A percentile compares a stretch with the other conserved stretches of the same genome.
phyloP scores from a whole-genome alignment of 352 stramenopile species.

The Phytophthora pseudosyringae region DNA sequence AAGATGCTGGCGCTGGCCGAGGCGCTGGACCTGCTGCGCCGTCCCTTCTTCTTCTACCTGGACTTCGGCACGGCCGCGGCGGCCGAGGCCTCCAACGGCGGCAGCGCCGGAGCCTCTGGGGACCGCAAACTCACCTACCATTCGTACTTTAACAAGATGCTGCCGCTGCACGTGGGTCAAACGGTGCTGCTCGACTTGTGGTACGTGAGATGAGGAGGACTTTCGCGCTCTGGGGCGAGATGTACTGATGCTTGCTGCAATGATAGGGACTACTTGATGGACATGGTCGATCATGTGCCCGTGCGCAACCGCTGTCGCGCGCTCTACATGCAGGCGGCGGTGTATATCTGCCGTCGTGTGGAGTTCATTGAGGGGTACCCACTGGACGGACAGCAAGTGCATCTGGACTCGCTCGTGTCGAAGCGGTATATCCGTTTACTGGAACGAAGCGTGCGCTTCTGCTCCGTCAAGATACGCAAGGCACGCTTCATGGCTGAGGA shows the following conservation, averaged over 20 bases:
- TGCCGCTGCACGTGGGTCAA: constrained; percentile 72
- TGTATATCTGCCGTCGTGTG: constrained; percentile 77
- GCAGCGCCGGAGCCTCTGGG: constrained; percentile 31
- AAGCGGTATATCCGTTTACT: constrained; percentile 72
- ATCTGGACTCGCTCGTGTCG: constrained; percentile 56
- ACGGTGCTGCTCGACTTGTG: constrained; percentile 78
- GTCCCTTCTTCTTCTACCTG: constrained; percentile 79
- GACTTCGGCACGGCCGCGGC: constrained; percentile 57
- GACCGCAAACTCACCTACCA: constrained; percentile 61
- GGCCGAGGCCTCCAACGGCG: constrained; percentile 31
- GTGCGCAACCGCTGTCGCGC: constrained; percentile 72
- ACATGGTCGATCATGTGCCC: constrained; percentile 82
- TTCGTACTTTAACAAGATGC: constrained; percentile 78
- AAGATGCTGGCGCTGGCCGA: constrained; percentile 76
- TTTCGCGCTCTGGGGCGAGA: not conserved
- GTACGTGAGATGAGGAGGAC: constrained; percentile 33
- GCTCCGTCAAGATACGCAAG: constrained; percentile 68
- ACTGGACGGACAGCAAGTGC: constrained; percentile 61
- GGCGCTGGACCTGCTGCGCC: constrained; percentile 62
- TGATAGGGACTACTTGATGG: constrained; percentile 75
- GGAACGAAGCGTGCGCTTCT: constrained; percentile 61
- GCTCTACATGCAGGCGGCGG: constrained; percentile 73
- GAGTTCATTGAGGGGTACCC: constrained; percentile 80
- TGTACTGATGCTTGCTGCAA: constrained; percentile 3
- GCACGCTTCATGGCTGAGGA: constrained; percentile 74